Evolutionary conservation across 2,329 filamentous ascomycete species (phyloP).

Genomic region (Diaporthe nobilis): DNA sequence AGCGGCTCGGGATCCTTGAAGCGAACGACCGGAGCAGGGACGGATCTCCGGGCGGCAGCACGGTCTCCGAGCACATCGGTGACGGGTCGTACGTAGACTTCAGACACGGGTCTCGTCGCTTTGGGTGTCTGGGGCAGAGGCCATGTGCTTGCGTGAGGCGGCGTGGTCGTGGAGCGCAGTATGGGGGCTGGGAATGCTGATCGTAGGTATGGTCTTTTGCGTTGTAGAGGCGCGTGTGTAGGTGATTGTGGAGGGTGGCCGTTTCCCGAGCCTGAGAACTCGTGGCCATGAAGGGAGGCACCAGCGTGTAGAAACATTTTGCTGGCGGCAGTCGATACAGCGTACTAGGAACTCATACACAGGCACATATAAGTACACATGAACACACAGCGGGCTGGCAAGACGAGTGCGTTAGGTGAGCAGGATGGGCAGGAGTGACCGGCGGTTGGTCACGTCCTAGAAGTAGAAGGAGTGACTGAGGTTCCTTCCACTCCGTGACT

Average conservation of each 20-base stretch:
- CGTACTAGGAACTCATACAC: background rate
- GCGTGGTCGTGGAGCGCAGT: slow-evolving; percentile 47
- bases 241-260: slow-evolving; percentile 48
- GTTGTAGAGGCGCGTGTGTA: slow-evolving; percentile 50
- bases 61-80: slow-evolving; percentile 56
- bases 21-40: slow-evolving; percentile 56
- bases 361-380: background rate
- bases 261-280: slow-evolving; percentile 65
- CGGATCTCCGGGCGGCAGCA: background rate
- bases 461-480: slow-evolving; percentile 23
- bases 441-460: slow-evolving; percentile 9
- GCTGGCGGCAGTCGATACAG: slow-evolving; percentile 35
- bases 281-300: slow-evolving; percentile 72
- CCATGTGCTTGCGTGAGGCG: slow-evolving; percentile 29
- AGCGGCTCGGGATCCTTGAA: slow-evolving; percentile 58
- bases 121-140: slow-evolving; percentile 30
- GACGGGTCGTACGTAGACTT: slow-evolving; percentile 48
- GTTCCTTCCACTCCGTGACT: slow-evolving; percentile 15
- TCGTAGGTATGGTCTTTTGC: slow-evolving; percentile 58
- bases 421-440: slow-evolving; percentile 6
- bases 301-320: slow-evolving; percentile 73
- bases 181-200: slow-evolving; percentile 57
- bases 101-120: slow-evolving; percentile 35
- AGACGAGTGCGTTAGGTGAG: background rate
- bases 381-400: background rate